Evolutionary conservation across 352 stramenopile species (phyloP).

Genomic region (Phytophthora meadii): DNA sequence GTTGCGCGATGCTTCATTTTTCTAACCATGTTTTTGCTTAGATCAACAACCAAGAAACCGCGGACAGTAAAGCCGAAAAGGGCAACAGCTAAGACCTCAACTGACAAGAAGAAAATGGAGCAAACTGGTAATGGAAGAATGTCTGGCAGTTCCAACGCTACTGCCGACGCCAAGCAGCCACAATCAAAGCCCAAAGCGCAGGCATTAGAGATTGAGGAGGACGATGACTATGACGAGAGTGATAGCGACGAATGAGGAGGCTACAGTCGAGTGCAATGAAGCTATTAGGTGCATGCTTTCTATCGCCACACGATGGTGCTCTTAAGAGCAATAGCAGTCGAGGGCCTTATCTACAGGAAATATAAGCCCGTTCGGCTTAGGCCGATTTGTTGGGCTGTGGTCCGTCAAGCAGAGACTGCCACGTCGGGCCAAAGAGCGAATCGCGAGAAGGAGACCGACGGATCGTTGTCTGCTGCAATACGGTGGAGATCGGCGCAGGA

Average conservation of each 20-base stretch:
- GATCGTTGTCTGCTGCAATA: constrained; percentile 44
- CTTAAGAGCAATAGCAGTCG: constrained; percentile 20
- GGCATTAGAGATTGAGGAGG: constrained; percentile 57
- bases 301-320: constrained; percentile 33
- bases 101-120: constrained; percentile 13
- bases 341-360: constrained; percentile 39
- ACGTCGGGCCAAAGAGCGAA: constrained; percentile 73
- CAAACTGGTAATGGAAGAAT: constrained; percentile 5
- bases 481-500: constrained; percentile 14
- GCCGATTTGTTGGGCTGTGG: constrained; percentile 28
- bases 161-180: constrained; percentile 7
- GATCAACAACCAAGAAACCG: constrained; percentile 34
- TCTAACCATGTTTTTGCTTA: constrained; percentile 6
- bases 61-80: constrained; percentile 18
- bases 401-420: constrained; percentile 60
- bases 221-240: constrained; percentile 82
- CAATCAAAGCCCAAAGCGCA: constrained; percentile 4
- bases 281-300: constrained; percentile 24
- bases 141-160: not conserved
- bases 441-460: constrained; percentile 74
- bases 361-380: constrained; percentile 30
- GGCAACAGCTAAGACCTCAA: not conserved
- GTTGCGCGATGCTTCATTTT: not conserved
- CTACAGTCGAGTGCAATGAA: constrained; percentile 1
- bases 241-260: constrained; percentile 52